phyloP scores from a whole-genome alignment of 73 alveolate species.

The Uronychia setigera region DNA sequence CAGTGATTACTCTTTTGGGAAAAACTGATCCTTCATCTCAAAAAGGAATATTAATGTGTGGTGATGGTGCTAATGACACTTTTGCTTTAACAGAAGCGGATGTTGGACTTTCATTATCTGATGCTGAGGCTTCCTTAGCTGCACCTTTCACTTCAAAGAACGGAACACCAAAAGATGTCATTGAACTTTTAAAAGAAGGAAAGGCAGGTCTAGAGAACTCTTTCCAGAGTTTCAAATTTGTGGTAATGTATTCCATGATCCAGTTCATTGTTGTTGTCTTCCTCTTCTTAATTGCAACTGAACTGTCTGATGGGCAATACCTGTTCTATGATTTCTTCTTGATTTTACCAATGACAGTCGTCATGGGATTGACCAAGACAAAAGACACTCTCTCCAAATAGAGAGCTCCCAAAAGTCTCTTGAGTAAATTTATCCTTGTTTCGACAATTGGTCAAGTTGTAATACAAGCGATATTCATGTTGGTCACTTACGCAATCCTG shows the following conservation, averaged over 20 bases:
- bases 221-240: constrained; percentile 94
- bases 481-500: background rate
- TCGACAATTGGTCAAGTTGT: background rate
- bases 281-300: constrained; percentile 74
- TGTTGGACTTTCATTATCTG: constrained; percentile 87
- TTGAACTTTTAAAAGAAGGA: constrained; percentile 93
- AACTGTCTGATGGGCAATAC: constrained; percentile 88
- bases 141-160: constrained; percentile 88
- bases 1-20: constrained; percentile 56
- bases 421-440: background rate
- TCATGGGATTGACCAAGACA: constrained; percentile 86
- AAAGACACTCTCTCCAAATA: background rate
- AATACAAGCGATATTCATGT: background rate
- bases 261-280: constrained; percentile 84
- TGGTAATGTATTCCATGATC: constrained; percentile 95
- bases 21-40: constrained; percentile 30
- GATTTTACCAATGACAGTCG: constrained; percentile 89
- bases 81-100: constrained; percentile 88
- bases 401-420: background rate
- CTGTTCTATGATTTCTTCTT: constrained; percentile 87
- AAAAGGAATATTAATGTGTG: constrained; percentile 73
- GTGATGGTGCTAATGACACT: constrained; percentile 95
- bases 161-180: constrained; percentile 46
- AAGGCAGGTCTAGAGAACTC: constrained; percentile 94
- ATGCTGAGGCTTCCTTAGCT: constrained; percentile 91